Base-by-base conservation (phyloP, 2,329 filamentous ascomycete species). In the Talaromyces sp. region DNA sequence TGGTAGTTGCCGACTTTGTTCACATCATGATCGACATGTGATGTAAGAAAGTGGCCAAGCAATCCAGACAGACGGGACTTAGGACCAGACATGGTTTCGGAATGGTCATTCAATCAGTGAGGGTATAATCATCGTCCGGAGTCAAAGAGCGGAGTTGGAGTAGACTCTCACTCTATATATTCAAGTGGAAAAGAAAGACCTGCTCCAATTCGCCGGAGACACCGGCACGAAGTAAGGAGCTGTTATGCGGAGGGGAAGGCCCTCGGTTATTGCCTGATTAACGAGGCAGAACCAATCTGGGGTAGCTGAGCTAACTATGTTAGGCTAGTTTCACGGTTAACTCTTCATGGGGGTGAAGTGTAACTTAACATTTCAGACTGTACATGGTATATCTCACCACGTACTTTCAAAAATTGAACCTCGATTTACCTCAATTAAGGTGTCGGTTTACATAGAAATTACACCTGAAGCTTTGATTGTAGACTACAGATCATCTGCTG, bases 1-100 rank as follows among this genome's bases (percentile, higher is more conserved):
- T 81, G 75, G 69, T 80, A 70, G 60, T 78, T 81, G 63, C 78
- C 75, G 60, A 73, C 77, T 57, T n/a, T 47, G 33, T 39, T 61
- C n/a, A 11, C 24, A 49, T 62, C 22, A 49, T 65, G 47, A 52
- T 54, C 52, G 16, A n/a, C 64, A 24, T 54, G 64, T 43, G 59
- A 50, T 24, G 49, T 58, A 13, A 64, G 62, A 43, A 76, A 68
- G 66, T 76, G 74, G 61, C 70, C 71, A 24, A 74, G 70, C 35
- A 75, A 67, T 64, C 73, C 70, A 31, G 72, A 72, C 5, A 76
- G 66, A 22, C 73, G 72, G 66, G 70, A 66, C 63, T 71, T 70
- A 10, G 70, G 68, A 24, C 68, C 65, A 56, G 70, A 71, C 72
- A 74, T 74, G 59, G n/a, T 45, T 24, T 7, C 27, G 27, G 7